Evolutionary conservation across 257 asterid species (phyloP), one percentile per base, ranked within the genome.

Genomic region (Prunella vulgaris): DNA sequence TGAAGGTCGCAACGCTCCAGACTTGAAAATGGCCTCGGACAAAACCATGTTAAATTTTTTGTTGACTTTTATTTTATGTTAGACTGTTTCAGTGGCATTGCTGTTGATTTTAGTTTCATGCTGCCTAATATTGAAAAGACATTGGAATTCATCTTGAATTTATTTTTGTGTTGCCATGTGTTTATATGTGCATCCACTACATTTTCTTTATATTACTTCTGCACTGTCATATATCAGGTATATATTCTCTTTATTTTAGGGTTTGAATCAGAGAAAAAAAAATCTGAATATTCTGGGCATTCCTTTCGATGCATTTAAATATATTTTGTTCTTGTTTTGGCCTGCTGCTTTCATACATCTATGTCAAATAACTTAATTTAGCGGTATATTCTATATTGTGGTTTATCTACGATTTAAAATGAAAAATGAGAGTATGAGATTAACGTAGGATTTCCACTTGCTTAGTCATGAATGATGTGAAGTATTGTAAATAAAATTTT

Each of bases 321-420:
- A 54, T 40, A 5, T 33, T 46, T 7, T 61, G 44, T 73, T 73
- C 61, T 77, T 32, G 66, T 38, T 35, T 40, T 22, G 60, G 17
- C 48, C 22, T 15, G 5, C 69, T 64, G 24, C 28, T 12, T 64
- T 53, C 48, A 17, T 51, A 25, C 18, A 52, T 58, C 25, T 32
- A 3, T 44, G 33, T 33, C 32, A 20, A 10, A 42, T 53, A 5
- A 27, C 25, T 53, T 56, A 38, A 17, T 53, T 53, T 20, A 53
- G 28, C 9, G 48, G 20, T 57, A 20, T 17, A 62, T 14, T 24
- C 44, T 59, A 64, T n/a, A n/a, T n/a, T n/a, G n/a, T n/a, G n/a
- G n/a, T 18, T 68, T 22, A 30, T 64, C 62, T 40, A 27, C 30
- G 60, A 56, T 25, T 48, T 64, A 12, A 64, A 14, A 7, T 22